Evolutionary conservation across 805 yeast genomes (phyloP), one percentile per base, ranked within the genome.

Genomic region (Metschnikowia baotianmanensis): DNA sequence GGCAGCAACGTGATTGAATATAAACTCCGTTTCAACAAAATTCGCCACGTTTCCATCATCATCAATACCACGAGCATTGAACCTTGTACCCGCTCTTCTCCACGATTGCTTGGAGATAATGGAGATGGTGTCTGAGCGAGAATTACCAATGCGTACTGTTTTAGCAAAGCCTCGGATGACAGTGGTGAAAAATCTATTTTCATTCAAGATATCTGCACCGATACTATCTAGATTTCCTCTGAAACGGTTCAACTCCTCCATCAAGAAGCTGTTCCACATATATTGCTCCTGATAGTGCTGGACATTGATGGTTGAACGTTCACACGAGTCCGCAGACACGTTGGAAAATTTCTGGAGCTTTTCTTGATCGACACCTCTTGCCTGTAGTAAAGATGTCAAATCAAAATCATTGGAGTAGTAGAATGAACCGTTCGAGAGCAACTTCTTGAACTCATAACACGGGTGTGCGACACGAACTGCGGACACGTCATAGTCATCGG

Each of bases 211-310:
- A 25, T 66, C 66, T 50, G 78, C 83, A 23, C 80, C 78, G 15
- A 67, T 75, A 4, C 69, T 67, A 28, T 83, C 90, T 40, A 88
- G 65, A 42, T 83, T 83, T 47, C 82, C 74, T 46, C 96, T 72
- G 62, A 84, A 90, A 33, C 77, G 74, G 47, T 87, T 70, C 36
- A 91, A 74, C 47, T 88, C 96, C 40, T 81, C 76, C 82, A 90
- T 83, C 82, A 93, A 78, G 59, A 86, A 91, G 6, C 85, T 76
- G 60, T 93, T 93, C 99, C 99, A 93, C 98, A 93, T 91, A 58
- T 86, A 93, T 51, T 89, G 90, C 36, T 79, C 80, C 57, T 84
- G 91, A 51, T 78, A 83, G 33, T 85, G 70, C 21, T 58, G 58
- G 5, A 45, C 46, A 23, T 43, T 38, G 28, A 38, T 40, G 8